Evolutionary conservation across 2,329 filamentous ascomycete species (phyloP), one percentile per base, ranked within the genome.

Genomic region (Mycosphaerella sp.): DNA sequence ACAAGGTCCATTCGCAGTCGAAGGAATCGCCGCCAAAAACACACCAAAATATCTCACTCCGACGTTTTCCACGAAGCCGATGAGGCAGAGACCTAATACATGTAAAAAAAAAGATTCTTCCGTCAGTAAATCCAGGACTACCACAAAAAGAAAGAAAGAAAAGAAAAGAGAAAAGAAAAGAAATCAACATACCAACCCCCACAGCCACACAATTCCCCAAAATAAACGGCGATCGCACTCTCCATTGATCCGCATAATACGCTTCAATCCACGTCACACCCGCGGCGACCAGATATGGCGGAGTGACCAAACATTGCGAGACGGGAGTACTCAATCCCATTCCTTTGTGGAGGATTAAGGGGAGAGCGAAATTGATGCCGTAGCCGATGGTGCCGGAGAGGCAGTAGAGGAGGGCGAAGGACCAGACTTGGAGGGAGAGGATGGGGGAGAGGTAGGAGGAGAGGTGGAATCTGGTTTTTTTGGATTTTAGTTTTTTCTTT

Each of bases 151-250:
- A 21, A 21, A 17, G 14, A 21, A 21, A 21, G 21, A 21, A 21
- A 21, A 21, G 3, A 4, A 21, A 21, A 21, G 3, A 2, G 21
- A 21, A 36, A 9, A 36, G 4, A 4, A 36, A 9, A 36, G 21
- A 3, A 6, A 17, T 31, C 52, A 85, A 41, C 87, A 82, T 34
- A 84, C 55, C 79, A 81, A 11, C 78, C 76, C 1, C 58, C 17
- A 47, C 12, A 51, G 32, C 60, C 51, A 43, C 55, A 57, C 31
- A 40, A 41, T 55, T 46, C 14, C 52, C 48, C 32, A 66, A 29
- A 39, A 66, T 62, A 47, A 63, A 66, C 3, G 64, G 64, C 26
- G 57, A 57, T 38, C 64, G 55, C 23, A 62, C 46, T n/a, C 59
- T 53, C 47, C 58, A 60, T n/a, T 59, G 55, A 55, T 67, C 66